These are phyloP conservation scores for Fennellomyces sp. DNA, from an alignment of 371 early-diverging fungal genomes.

Conservation along the genomic window DNA sequence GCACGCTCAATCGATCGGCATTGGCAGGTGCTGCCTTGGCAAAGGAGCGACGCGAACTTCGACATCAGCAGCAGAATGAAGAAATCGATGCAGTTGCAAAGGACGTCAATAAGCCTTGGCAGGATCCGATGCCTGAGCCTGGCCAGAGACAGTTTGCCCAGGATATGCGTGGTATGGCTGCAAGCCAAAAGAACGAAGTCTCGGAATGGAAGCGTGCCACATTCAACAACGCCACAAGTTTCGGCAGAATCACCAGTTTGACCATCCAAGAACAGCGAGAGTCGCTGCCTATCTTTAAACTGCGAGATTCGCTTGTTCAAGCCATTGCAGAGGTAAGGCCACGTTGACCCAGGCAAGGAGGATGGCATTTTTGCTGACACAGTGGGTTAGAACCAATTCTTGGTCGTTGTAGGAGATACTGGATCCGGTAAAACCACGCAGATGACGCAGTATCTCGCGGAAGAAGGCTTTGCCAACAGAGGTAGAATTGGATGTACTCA, in stretches of 20 bases:
- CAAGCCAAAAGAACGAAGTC: constrained; percentile 61
- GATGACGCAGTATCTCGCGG: constrained; percentile 98
- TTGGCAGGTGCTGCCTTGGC: constrained; percentile 90
- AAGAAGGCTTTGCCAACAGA: constrained; percentile 84
- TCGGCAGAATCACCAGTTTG: constrained; percentile 87
- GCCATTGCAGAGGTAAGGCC: constrained; percentile 71
- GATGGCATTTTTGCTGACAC: neutral
- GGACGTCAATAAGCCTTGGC: constrained; percentile 90
- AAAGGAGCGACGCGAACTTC: constrained; percentile 91
- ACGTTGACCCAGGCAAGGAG: neutral
- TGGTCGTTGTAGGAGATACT: constrained; percentile 96
- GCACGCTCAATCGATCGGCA: constrained; percentile 95
- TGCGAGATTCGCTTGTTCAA: constrained; percentile 77
- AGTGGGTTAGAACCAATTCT: constrained; percentile 73
- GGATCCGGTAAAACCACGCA: constrained; percentile 99
- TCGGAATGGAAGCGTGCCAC: constrained; percentile 95
- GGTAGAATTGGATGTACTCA: constrained; percentile 99
- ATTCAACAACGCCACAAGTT: constrained; percentile 87
- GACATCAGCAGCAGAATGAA: constrained; percentile 85
- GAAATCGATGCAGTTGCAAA: constrained; percentile 89
- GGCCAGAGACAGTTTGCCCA: constrained; percentile 89
- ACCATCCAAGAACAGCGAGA: constrained; percentile 93
- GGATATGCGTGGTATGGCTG: constrained; percentile 75
- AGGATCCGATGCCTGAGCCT: constrained; percentile 93
- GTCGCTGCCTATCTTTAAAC: constrained; percentile 86